phyloP scores from a whole-genome alignment of 768 basidiomycete genomes.

The Cyathus striatus region DNA sequence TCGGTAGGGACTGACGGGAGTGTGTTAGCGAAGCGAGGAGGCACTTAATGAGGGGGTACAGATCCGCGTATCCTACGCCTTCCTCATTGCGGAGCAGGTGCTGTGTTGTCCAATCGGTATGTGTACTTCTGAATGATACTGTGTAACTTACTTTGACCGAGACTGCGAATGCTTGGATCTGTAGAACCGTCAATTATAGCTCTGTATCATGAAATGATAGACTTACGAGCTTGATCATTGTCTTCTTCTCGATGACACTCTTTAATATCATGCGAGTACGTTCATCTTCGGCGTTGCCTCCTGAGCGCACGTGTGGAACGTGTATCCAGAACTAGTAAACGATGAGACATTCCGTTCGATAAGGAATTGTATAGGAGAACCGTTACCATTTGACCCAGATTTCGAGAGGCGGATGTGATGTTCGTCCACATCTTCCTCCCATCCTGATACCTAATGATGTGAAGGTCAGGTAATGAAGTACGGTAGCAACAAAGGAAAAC shows the following conservation, averaged over 20 bases:
- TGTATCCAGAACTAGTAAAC: constrained; percentile 42
- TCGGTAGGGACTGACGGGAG: constrained; percentile 12
- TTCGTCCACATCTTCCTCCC: constrained; percentile 60
- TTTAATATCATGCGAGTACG: constrained; percentile 21
- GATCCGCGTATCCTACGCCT: constrained; percentile 60
- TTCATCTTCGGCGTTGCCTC: constrained; percentile 17
- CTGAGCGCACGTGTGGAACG: constrained; percentile 37
- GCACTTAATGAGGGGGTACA: constrained; percentile 56
- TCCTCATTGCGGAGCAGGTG: constrained; percentile 55
- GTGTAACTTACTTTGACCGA: constrained; percentile 45
- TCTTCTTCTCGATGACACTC: constrained; percentile 62
- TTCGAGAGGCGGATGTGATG: constrained; percentile 47
- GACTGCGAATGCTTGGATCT: constrained; percentile 59
- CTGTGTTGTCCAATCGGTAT: too few species aligned
- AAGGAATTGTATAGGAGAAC: constrained; percentile 14
- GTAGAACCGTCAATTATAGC: too few species aligned
- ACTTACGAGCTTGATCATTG: constrained; percentile 54
- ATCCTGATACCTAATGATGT: constrained; percentile 38
- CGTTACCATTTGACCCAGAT: constrained; percentile 45
- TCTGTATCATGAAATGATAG: neutral
- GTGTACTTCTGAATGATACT: too few species aligned
- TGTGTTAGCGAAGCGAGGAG: constrained; percentile 47
- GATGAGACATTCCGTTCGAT: neutral
- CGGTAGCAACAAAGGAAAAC: neutral
- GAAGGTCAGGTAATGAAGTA: neutral